These are phyloP conservation scores for Escallonia herrerae DNA, from an alignment of 129 eudicot species.

Conservation along the genomic window DNA sequence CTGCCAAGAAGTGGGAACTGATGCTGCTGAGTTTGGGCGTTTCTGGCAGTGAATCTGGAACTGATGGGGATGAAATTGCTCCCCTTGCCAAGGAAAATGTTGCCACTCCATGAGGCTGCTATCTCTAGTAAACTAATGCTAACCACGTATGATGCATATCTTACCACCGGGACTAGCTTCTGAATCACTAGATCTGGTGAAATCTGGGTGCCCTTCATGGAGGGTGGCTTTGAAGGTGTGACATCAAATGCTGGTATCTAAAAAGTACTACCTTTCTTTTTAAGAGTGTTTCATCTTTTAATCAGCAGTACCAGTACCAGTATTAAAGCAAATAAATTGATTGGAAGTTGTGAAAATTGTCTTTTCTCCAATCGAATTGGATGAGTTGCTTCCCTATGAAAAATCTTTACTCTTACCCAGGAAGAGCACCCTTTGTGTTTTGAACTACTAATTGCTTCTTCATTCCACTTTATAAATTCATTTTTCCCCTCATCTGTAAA, in stretches of 20 bases:
- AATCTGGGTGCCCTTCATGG: not conserved
- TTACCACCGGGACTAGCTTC: not conserved
- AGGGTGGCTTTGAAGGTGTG: not conserved
- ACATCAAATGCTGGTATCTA: not conserved
- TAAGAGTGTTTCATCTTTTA: too few relatives aligned
- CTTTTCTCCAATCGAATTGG: too few relatives aligned
- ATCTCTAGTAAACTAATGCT: not conserved
- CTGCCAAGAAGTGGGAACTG: constrained; percentile 45
- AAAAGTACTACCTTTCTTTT: too few relatives aligned
- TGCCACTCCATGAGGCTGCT: constrained; percentile 35
- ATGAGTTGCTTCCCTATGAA: too few relatives aligned
- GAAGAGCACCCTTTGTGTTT: too few relatives aligned
- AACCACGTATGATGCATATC: not conserved
- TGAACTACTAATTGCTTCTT: too few relatives aligned
- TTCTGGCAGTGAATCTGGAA: constrained; percentile 32
- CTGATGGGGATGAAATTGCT: constrained; percentile 43
- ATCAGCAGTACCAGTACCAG: too few relatives aligned
- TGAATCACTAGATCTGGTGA: not conserved
- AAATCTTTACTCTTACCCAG: too few relatives aligned
- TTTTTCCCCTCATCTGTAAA: too few relatives aligned
- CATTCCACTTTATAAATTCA: too few relatives aligned
- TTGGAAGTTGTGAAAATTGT: too few relatives aligned
- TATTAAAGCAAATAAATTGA: too few relatives aligned
- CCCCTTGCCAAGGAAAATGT: constrained; percentile 51
- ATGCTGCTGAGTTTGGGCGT: constrained; percentile 35